Evolutionary conservation across 2,329 filamentous ascomycete genomes (phyloP).

Genomic region (Atkinsonella texensis): DNA sequence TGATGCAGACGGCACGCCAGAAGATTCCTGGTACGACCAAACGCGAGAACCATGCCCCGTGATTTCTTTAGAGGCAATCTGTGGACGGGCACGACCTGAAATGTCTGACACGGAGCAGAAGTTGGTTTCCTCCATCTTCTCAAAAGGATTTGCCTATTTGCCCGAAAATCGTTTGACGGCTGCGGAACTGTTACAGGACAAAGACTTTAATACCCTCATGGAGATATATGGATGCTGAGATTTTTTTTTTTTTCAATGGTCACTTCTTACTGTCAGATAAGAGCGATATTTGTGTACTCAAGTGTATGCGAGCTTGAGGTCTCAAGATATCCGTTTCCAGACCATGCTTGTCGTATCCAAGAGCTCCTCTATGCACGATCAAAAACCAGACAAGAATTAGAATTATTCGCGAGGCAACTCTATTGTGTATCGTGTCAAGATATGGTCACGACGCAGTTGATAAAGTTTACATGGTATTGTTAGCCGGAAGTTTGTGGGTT

Average conservation of each 20-base stretch:
- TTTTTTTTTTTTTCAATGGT: background rate
- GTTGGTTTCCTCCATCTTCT: background rate
- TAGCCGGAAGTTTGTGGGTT: too few relatives aligned
- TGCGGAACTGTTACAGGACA: background rate
- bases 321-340: too few relatives aligned
- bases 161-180: background rate
- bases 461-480: too few relatives aligned
- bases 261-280: background rate
- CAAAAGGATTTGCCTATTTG: background rate
- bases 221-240: background rate
- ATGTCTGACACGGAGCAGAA: background rate
- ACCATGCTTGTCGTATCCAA: too few relatives aligned
- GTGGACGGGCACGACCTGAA: background rate
- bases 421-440: too few relatives aligned
- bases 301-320: too few relatives aligned
- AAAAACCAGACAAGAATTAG: too few relatives aligned
- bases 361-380: too few relatives aligned
- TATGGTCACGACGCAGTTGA: too few relatives aligned
- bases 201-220: background rate
- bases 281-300: background rate
- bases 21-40: background rate
- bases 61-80: background rate
- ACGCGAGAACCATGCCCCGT: background rate
- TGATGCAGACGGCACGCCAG: background rate
- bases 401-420: too few relatives aligned